Evolutionary conservation across 768 basidiomycete genomes (phyloP).

Genomic region (Kwoniella europaea): DNA sequence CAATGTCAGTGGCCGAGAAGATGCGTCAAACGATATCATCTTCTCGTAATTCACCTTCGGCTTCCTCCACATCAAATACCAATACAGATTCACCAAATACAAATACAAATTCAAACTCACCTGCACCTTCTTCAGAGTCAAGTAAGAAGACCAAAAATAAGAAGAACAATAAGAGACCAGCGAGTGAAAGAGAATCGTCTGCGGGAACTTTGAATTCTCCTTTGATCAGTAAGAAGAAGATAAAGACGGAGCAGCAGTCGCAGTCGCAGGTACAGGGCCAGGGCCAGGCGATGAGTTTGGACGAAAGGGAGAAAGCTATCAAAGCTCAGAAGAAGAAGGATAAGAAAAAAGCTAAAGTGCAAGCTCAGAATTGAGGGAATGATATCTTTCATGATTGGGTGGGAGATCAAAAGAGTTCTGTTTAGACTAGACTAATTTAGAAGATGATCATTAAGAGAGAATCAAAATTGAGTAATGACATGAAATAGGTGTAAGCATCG

Average conservation of each 20-base stretch:
- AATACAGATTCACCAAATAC: background rate
- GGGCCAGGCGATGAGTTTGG: slow-evolving; percentile 18
- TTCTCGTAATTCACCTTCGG: background rate
- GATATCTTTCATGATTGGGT: too few species aligned
- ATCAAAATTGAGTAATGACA: too few species aligned
- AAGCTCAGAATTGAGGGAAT: slow-evolving; percentile 2
- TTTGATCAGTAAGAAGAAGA: slow-evolving; percentile 19
- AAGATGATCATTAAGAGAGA: too few species aligned
- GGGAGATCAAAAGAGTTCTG: too few species aligned
- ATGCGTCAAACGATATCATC: slow-evolving; percentile 25
- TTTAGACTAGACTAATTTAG: too few species aligned
- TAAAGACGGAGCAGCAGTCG: slow-evolving; percentile 8
- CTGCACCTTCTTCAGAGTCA: background rate
- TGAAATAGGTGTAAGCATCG: too few species aligned
- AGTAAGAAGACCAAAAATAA: slow-evolving; percentile 2
- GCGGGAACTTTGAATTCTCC: background rate
- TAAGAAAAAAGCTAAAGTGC: slow-evolving; percentile 33
- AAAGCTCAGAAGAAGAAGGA: slow-evolving; percentile 40
- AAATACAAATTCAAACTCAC: background rate
- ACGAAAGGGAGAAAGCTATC: slow-evolving; percentile 36
- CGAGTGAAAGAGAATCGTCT: background rate
- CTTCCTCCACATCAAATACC: background rate
- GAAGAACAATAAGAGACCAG: slow-evolving; percentile 17
- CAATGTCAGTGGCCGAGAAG: slow-evolving; percentile 22
- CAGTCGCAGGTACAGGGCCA: background rate